Conservation (phyloP, 169 alveolate species). For the Eimeria brunetti region DNA sequence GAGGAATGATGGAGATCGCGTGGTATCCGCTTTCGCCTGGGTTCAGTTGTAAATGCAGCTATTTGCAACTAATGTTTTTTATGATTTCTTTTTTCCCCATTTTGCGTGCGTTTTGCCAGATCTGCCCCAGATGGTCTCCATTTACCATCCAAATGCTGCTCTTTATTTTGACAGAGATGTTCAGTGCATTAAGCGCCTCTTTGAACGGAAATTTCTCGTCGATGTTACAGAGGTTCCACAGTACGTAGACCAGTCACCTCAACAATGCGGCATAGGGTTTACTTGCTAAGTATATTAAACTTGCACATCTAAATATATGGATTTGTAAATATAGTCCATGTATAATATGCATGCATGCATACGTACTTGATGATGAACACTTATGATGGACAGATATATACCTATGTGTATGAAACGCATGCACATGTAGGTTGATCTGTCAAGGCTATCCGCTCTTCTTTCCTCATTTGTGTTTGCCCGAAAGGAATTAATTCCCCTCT, state of each 20-base stretch:
- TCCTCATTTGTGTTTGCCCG: too few relatives aligned
- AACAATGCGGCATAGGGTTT: too few relatives aligned
- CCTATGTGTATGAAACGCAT: background rate
- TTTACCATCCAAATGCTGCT: constrained; percentile 96
- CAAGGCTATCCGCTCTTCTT: too few relatives aligned
- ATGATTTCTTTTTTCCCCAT: background rate
- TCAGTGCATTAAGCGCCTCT: constrained; percentile 94
- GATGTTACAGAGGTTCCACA: constrained; percentile 93
- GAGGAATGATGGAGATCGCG: background rate
- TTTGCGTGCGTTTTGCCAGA: constrained; percentile 86
- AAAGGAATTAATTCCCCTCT: background rate
- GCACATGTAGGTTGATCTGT: too few relatives aligned
- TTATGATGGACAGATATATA: background rate
- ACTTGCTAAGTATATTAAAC: too few relatives aligned
- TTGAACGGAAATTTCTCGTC: constrained; percentile 93
- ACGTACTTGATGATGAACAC: background rate
- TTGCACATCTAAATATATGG: too few relatives aligned
- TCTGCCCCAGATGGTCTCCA: constrained; percentile 98
- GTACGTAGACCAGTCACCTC: constrained; percentile 31
- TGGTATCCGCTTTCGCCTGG: background rate
- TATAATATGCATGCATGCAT: too few relatives aligned
- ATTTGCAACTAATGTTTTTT: background rate
- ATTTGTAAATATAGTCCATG: too few relatives aligned
- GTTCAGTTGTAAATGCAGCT: background rate
- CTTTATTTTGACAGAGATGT: constrained; percentile 96